Percentiles rank a stretch among this genome's conserved stretches.
phyloP scores from a whole-genome alignment of 768 basidiomycete species.

The Rickenella mellea region DNA sequence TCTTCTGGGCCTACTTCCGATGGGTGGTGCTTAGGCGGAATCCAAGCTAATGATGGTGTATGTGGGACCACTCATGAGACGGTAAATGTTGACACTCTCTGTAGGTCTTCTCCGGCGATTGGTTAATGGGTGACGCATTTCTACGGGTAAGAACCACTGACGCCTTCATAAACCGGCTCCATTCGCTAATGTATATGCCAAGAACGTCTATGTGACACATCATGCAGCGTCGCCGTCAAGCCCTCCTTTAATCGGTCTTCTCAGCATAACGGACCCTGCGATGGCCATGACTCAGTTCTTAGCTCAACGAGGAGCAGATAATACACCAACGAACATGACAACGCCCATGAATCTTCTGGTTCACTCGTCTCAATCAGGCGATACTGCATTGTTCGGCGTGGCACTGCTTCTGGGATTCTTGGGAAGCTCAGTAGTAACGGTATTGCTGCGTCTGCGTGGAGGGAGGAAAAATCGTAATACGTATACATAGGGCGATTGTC shows the following conservation, averaged over 20 bases:
- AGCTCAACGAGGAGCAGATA: constrained; percentile 32
- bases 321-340: constrained; percentile 8
- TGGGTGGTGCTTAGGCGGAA: constrained; percentile 48
- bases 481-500: neutral
- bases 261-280: constrained; percentile 30
- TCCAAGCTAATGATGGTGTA: constrained; percentile 45
- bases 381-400: no score
- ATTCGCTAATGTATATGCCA: neutral
- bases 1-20: constrained; percentile 26
- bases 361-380: no score
- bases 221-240: constrained; percentile 28
- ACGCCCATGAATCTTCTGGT: neutral
- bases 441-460: neutral
- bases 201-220: constrained; percentile 50
- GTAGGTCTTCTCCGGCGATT: constrained; percentile 47
- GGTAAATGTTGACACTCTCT: no score
- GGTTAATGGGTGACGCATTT: constrained; percentile 52
- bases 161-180: constrained; percentile 4
- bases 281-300: constrained; percentile 30
- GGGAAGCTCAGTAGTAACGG: neutral
- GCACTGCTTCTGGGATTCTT: neutral
- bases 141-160: constrained; percentile 32
- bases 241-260: constrained; percentile 36
- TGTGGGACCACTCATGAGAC: constrained; percentile 9
- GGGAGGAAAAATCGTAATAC: neutral